Evolutionary conservation across 352 stramenopile species (phyloP).

Genomic region (Achlya hypogyna): DNA sequence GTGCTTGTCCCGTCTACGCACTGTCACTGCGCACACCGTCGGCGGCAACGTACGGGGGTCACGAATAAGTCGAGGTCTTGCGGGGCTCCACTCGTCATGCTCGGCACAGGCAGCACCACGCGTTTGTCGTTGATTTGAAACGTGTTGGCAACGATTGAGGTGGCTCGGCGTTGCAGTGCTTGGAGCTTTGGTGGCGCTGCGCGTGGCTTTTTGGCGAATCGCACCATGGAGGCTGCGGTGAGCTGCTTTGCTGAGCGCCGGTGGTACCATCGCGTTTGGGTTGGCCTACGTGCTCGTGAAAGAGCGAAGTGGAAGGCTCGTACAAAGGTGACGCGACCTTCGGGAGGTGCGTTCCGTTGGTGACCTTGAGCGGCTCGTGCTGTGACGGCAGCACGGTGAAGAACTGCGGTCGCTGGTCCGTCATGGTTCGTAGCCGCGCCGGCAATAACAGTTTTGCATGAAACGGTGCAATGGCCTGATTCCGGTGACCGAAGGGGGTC

Average conservation of each 20-base stretch:
- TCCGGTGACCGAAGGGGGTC: no score
- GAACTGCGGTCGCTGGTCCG: slow-evolving; percentile 7
- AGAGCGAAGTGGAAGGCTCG: neutral
- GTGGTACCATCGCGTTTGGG: neutral
- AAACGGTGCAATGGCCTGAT: no score
- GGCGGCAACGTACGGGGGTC: neutral
- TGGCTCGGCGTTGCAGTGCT: neutral
- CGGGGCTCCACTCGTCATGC: neutral
- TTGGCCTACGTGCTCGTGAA: neutral
- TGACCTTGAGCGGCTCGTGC: neutral
- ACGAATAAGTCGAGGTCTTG: slow-evolving; percentile 4
- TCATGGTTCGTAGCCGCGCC: neutral
- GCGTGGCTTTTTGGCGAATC: neutral
- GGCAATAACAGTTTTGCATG: no score
- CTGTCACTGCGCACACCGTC: neutral
- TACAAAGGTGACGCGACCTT: neutral
- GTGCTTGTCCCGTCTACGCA: neutral
- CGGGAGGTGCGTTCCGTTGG: neutral
- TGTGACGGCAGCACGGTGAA: slow-evolving; percentile 11
- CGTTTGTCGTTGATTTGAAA: neutral
- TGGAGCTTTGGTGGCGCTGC: neutral
- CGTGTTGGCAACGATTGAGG: neutral
- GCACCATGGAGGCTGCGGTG: neutral
- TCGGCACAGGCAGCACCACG: slow-evolving; percentile 5
- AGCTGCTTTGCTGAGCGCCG: slow-evolving; percentile 4